A percentile compares a stretch with the other conserved stretches of the same genome.
Evolutionary conservation across 1,284 basidiomycete species (phyloP).

Genomic region (Trichosporon asahii): DNA sequence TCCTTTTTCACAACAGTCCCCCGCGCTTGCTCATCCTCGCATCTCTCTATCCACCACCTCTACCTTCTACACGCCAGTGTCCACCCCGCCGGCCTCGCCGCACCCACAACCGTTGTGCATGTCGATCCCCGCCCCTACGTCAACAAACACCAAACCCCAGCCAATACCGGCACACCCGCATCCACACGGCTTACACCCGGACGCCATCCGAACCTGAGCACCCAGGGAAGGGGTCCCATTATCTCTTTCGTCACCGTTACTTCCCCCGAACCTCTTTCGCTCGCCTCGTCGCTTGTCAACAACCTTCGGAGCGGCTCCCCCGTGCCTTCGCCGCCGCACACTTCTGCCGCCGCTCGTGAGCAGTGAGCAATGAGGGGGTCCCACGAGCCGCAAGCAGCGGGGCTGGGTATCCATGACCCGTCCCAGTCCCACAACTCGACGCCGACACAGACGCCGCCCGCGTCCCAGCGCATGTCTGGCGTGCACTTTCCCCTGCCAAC

Average conservation of each 20-base stretch:
- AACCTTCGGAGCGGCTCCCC: background rate
- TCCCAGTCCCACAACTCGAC: background rate
- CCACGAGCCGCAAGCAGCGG: background rate
- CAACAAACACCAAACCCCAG: background rate
- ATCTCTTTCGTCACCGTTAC: background rate
- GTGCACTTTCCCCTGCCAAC: background rate
- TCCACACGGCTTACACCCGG: background rate
- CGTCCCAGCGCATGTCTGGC: background rate
- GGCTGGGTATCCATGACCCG: background rate
- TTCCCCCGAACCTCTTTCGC: background rate
- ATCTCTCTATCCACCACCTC: background rate
- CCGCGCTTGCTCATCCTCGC: background rate
- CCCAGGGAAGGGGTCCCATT: background rate
- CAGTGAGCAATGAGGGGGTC: conserved; percentile 6
- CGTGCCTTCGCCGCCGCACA: background rate
- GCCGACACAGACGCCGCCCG: background rate
- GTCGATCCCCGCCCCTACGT: background rate
- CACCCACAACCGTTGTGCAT: background rate
- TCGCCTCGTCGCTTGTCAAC: background rate
- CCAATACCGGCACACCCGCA: background rate
- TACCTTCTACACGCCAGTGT: background rate
- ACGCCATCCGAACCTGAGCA: background rate
- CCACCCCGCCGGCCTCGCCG: background rate
- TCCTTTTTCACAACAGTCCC: background rate
- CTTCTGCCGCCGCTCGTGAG: conserved; percentile 1